A percentile compares a stretch with the other conserved stretches of the same genome.
Evolutionary conservation across 306 rosid genomes (phyloP).

Genomic region (Canavalia ensiformis): DNA sequence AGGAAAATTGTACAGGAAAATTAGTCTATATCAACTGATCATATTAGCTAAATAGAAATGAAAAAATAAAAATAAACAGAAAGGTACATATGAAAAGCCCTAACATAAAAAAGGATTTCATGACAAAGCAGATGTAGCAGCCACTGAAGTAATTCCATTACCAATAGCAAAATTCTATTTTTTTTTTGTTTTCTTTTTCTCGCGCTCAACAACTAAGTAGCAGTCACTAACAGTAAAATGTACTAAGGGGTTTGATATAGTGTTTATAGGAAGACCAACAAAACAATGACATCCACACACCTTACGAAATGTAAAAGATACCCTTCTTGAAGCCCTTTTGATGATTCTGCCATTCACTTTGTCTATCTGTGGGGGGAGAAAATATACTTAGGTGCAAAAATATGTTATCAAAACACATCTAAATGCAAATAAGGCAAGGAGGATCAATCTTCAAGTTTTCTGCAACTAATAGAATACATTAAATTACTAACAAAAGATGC

Average conservation of each 20-base stretch:
- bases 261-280: constrained; percentile 18
- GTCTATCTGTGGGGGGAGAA: constrained; percentile 67
- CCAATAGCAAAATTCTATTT: not conserved
- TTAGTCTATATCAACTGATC: not conserved
- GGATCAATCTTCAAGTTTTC: constrained; percentile 1
- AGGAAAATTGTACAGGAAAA: constrained; percentile 1
- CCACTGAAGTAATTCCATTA: constrained; percentile 6
- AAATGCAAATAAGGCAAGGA: constrained; percentile 16
- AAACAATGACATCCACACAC: constrained; percentile 53
- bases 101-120: not conserved
- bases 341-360: constrained; percentile 66
- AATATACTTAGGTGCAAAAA: constrained; percentile 31
- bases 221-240: constrained; percentile 7
- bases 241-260: constrained; percentile 2
- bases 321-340: constrained; percentile 83
- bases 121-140: not conserved
- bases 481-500: constrained; percentile 7
- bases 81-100: constrained; percentile 11
- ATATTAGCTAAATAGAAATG: constrained; percentile 1
- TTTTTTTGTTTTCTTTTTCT: not conserved
- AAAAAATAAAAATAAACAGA: not conserved
- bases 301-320: constrained; percentile 88
- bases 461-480: not conserved
- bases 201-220: constrained; percentile 20
- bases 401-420: constrained; percentile 27